Percentiles rank a stretch among this genome's conserved stretches.
phyloP scores from a whole-genome alignment of 2,329 filamentous ascomycete genomes.

The Monosporascus ibericus region DNA sequence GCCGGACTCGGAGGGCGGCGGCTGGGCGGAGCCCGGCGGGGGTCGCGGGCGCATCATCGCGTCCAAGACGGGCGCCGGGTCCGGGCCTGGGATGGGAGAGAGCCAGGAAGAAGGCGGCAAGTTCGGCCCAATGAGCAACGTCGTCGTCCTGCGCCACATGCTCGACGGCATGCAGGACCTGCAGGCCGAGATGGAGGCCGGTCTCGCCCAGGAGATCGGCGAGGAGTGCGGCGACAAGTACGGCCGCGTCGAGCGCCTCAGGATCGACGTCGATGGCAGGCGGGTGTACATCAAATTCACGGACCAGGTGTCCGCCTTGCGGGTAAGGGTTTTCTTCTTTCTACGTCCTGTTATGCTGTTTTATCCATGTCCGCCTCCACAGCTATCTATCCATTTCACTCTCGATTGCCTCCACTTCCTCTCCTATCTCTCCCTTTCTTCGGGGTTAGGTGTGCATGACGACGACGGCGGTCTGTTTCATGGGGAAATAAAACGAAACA shows the following conservation, averaged over 20 bases:
- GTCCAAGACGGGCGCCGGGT: constrained; percentile 37
- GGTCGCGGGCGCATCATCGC: constrained; percentile 76
- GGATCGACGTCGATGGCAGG: constrained; percentile 58
- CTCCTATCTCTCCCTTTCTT: constrained; percentile 1
- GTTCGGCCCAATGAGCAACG: constrained; percentile 71
- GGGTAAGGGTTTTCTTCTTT: constrained; percentile 48
- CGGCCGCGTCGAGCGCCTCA: constrained; percentile 73
- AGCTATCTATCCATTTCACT: not conserved
- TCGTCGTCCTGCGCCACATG: constrained; percentile 80
- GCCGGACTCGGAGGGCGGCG: constrained; percentile 71
- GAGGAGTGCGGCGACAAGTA: constrained; percentile 90
- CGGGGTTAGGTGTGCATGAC: not conserved
- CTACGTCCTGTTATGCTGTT: not conserved
- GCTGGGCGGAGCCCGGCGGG: constrained; percentile 62
- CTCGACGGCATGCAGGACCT: constrained; percentile 74
- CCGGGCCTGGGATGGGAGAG: constrained; percentile 7
- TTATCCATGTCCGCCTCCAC: not conserved
- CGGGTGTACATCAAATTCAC: constrained; percentile 94
- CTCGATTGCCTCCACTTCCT: not conserved
- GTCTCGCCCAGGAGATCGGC: constrained; percentile 87
- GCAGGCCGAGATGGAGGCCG: constrained; percentile 66
- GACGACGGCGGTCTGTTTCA: too few relatives aligned
- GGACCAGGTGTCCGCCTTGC: constrained; percentile 72
- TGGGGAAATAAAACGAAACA: too few relatives aligned
- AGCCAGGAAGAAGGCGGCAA: constrained; percentile 36